phyloP scores from a whole-genome alignment of 805 yeast genomes.

The Zygoascus bituminiphila region DNA sequence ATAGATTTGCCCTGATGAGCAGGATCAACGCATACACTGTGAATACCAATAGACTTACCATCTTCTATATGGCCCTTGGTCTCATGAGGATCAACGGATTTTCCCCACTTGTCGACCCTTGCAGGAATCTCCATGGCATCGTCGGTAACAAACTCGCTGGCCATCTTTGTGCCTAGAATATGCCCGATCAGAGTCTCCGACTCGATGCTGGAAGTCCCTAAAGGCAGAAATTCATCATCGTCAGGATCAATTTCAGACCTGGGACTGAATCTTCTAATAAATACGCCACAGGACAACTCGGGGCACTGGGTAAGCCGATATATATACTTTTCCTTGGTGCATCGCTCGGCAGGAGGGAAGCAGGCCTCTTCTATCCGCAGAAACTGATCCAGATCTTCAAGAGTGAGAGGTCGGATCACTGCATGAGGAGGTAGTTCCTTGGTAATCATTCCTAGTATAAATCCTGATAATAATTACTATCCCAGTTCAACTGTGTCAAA shows the following conservation, averaged over 20 bases:
- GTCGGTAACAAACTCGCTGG: constrained; percentile 39
- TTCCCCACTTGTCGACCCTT: constrained; percentile 18
- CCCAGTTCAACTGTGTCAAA: too few species aligned
- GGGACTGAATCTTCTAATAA: constrained; percentile 57
- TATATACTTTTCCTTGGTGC: constrained; percentile 49
- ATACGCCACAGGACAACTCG: constrained; percentile 82
- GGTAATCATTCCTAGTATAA: background rate
- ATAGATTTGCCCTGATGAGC: constrained; percentile 73
- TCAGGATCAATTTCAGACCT: constrained; percentile 26
- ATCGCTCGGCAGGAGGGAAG: constrained; percentile 64
- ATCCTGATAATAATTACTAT: background rate
- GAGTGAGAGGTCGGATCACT: constrained; percentile 67
- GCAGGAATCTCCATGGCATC: constrained; percentile 55
- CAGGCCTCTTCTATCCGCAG: constrained; percentile 55
- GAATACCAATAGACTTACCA: constrained; percentile 70
- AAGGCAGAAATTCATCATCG: constrained; percentile 18
- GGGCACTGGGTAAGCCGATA: constrained; percentile 80
- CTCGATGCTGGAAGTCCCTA: constrained; percentile 6
- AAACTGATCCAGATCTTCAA: constrained; percentile 62
- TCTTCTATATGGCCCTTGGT: constrained; percentile 63
- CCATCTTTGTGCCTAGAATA: constrained; percentile 67
- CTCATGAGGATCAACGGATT: constrained; percentile 20
- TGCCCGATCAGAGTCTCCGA: constrained; percentile 70
- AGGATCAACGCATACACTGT: constrained; percentile 70
- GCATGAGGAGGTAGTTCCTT: constrained; percentile 43